These are phyloP conservation scores for Arthroderma uncinatum DNA, from an alignment of 2,329 filamentous ascomycete species.

Conservation along the genomic window DNA sequence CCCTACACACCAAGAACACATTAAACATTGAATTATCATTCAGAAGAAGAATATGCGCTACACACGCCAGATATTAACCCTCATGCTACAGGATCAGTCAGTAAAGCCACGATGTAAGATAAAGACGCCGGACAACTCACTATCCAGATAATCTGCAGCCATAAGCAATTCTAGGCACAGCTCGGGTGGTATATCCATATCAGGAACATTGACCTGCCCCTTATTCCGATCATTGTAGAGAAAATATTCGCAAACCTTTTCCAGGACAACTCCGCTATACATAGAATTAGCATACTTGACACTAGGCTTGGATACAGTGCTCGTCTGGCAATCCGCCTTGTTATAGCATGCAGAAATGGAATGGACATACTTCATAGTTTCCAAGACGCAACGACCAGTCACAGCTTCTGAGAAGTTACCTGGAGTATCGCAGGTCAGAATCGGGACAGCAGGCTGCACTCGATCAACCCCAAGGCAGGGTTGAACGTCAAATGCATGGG, in stretches of 20 bases:
- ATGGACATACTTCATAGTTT: conserved; percentile 45
- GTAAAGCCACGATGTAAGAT: neutral
- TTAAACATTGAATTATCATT: neutral
- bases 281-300: neutral
- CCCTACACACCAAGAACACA: neutral
- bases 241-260: conserved; percentile 60
- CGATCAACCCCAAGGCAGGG: neutral
- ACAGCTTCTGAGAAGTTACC: conserved; percentile 51
- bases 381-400: conserved; percentile 47
- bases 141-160: conserved; percentile 55
- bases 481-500: neutral
- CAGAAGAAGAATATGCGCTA: neutral
- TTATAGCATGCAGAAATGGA: neutral
- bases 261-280: conserved; percentile 48
- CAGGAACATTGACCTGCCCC: conserved; percentile 48
- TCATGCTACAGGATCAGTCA: neutral
- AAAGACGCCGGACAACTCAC: conserved; percentile 11
- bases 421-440: conserved; percentile 21
- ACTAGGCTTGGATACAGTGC: neutral
- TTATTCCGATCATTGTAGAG: conserved; percentile 57
- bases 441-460: neutral
- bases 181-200: conserved; percentile 57
- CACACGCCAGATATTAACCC: neutral
- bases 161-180: conserved; percentile 55
- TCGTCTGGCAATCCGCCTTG: conserved; percentile 15